Evolutionary conservation across 257 asterid species (phyloP).

Genomic region (Solanum gracilifrons): DNA sequence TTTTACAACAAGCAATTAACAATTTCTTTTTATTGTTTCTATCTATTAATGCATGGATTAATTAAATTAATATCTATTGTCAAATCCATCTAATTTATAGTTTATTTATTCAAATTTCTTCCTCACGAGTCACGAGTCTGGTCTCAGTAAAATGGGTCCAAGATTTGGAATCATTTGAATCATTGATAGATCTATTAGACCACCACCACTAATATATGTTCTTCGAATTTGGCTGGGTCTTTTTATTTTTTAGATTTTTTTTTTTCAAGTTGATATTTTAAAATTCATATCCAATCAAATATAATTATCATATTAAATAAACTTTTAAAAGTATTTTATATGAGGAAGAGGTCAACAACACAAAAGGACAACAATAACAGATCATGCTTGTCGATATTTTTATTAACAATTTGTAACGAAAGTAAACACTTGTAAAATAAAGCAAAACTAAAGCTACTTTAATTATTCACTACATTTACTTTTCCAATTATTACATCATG

Average conservation of each 20-base stretch:
- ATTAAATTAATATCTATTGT: background rate
- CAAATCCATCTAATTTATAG: background rate
- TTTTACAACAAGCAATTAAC: background rate
- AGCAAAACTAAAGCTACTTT: slow-evolving; percentile 19
- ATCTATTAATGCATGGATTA: background rate
- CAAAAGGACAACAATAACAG: background rate
- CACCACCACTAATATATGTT: background rate
- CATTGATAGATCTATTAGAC: background rate
- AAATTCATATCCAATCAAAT: background rate
- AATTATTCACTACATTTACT: slow-evolving; percentile 2
- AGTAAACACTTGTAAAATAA: background rate
- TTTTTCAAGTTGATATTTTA: background rate
- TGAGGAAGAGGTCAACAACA: background rate
- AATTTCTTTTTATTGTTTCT: background rate
- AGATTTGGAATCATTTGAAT: background rate
- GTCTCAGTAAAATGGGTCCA: background rate
- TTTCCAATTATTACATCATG: slow-evolving; percentile 13
- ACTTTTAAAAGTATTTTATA: background rate
- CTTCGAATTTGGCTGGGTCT: background rate
- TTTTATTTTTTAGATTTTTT: background rate
- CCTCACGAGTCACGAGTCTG: background rate
- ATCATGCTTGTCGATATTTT: background rate
- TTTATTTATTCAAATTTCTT: background rate
- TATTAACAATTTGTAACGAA: background rate
- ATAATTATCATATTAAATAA: background rate